Evolutionary conservation across 257 asterid species (phyloP).

Genomic region (Gentiana straminea): DNA sequence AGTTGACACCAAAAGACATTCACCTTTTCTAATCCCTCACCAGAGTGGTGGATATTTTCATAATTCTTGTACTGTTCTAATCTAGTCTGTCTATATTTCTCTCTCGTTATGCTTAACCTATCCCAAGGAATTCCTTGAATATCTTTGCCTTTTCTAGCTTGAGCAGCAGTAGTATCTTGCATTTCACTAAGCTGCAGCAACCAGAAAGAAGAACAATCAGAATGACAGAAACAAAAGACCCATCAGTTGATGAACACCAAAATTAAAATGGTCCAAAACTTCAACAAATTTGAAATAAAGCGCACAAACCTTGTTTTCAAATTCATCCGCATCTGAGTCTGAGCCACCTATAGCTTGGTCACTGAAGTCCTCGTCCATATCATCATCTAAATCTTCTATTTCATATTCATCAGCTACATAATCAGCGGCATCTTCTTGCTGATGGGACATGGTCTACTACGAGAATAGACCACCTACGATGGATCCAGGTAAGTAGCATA

Average conservation of each 20-base stretch:
- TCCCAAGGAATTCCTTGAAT: conserved; percentile 99
- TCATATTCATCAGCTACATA: conserved; percentile 79
- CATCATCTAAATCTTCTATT: conserved; percentile 69
- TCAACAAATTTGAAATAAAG: conserved; percentile 1
- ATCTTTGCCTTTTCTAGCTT: conserved; percentile 83
- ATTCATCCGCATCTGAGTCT: conserved; percentile 79
- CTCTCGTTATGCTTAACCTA: conserved; percentile 70
- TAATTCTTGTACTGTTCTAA: conserved; percentile 74
- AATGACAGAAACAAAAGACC: too few species aligned
- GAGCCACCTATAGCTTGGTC: conserved; percentile 51
- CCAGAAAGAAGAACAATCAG: background rate
- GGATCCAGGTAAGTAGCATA: background rate
- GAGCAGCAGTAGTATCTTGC: conserved; percentile 84
- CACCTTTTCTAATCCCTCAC: conserved; percentile 65
- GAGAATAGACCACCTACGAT: conserved; percentile 16
- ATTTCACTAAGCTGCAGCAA: conserved; percentile 39
- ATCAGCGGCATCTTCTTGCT: conserved; percentile 48
- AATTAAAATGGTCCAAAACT: background rate
- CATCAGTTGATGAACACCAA: too few species aligned
- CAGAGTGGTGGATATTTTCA: conserved; percentile 72
- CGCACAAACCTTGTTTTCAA: conserved; percentile 55
- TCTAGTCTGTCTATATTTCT: conserved; percentile 70
- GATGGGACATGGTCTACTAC: conserved; percentile 51
- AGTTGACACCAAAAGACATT: conserved; percentile 2
- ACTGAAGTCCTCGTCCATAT: conserved; percentile 51